Conservation (phyloP, 495 filamentous ascomycete genomes). For the Aspergillus heteromorphus region DNA sequence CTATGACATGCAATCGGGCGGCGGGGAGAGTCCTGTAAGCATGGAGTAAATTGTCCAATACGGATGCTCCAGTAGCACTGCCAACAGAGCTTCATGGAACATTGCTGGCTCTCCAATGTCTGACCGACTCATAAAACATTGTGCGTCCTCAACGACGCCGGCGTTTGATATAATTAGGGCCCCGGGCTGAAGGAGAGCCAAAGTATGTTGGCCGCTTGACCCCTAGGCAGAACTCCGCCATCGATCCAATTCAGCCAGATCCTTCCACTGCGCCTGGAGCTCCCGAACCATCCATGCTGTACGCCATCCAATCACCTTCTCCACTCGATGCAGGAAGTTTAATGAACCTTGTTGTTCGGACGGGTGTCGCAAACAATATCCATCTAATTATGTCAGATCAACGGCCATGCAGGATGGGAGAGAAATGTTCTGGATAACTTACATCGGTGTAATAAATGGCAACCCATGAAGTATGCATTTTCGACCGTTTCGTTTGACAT, state of each 20-base stretch:
- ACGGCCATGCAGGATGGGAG: background rate
- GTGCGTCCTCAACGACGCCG: too few species aligned
- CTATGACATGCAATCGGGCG: too few species aligned
- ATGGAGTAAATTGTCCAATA: too few species aligned
- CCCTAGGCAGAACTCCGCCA: background rate
- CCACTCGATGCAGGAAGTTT: constrained; percentile 24
- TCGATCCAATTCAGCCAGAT: constrained; percentile 18
- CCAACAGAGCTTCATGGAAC: too few species aligned
- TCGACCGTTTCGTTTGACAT: constrained; percentile 36
- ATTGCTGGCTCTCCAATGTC: too few species aligned
- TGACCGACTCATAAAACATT: too few species aligned
- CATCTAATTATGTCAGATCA: constrained; percentile 20
- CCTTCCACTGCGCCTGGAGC: constrained; percentile 27
- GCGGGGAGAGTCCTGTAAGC: too few species aligned
- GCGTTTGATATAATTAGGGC: too few species aligned
- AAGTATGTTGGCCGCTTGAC: too few species aligned
- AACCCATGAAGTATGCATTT: constrained; percentile 37
- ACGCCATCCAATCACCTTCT: constrained; percentile 31
- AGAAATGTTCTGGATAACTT: constrained; percentile 3
- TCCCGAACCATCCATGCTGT: constrained; percentile 29
- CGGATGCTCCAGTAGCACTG: too few species aligned
- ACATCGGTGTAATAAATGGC: constrained; percentile 36
- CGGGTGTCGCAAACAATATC: constrained; percentile 28
- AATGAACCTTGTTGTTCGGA: constrained; percentile 29
- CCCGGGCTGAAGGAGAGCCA: too few species aligned